Conservation (phyloP, 257 asterid genomes). For the Echium plantagineum region DNA sequence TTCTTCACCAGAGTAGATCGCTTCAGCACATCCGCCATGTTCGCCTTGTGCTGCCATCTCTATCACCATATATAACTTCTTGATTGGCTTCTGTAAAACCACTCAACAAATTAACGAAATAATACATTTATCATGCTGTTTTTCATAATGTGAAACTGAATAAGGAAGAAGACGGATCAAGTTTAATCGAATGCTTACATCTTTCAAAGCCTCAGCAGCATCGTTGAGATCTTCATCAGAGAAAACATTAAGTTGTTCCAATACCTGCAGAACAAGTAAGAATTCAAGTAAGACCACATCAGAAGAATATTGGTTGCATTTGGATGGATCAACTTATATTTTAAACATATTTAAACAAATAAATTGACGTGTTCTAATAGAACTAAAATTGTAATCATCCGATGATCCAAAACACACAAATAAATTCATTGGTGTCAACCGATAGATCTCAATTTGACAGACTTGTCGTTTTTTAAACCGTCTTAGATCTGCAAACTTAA, state of each 20-base stretch:
- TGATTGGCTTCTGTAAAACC: slow-evolving; percentile 65
- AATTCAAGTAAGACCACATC: not conserved
- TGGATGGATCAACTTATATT: not conserved
- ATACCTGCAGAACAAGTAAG: slow-evolving; percentile 44
- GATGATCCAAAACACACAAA: too few relatives aligned
- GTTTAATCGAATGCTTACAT: slow-evolving; percentile 41
- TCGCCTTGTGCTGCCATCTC: slow-evolving; percentile 99
- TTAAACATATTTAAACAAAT: not conserved
- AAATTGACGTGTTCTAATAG: too few relatives aligned
- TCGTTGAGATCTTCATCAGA: slow-evolving; percentile 59
- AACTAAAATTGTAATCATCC: too few relatives aligned
- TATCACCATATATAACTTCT: slow-evolving; percentile 80
- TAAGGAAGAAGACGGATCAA: not conserved
- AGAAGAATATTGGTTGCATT: not conserved
- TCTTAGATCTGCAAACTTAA: too few relatives aligned
- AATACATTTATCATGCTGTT: not conserved
- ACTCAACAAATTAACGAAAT: not conserved
- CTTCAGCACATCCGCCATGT: slow-evolving; percentile 78
- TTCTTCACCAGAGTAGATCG: slow-evolving; percentile 60
- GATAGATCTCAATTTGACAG: too few relatives aligned
- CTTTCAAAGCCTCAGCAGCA: slow-evolving; percentile 84
- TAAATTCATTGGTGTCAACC: too few relatives aligned
- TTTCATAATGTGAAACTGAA: not conserved
- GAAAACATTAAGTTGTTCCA: slow-evolving; percentile 69
- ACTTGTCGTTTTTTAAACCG: too few relatives aligned